phyloP scores from a whole-genome alignment of 257 asterid species.

The Solanum medicagineum region DNA sequence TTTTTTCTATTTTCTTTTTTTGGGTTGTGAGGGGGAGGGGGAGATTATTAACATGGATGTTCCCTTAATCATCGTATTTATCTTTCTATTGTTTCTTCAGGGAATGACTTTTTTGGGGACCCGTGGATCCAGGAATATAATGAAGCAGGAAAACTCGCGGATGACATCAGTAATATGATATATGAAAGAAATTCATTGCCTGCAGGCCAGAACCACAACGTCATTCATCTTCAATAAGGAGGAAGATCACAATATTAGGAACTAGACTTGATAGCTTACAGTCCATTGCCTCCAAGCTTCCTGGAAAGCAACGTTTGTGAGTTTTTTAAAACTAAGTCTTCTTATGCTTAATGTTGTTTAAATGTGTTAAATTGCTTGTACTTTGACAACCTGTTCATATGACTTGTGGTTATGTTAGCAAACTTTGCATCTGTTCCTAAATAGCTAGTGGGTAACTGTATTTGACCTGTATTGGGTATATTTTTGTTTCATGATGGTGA shows the following conservation, averaged over 20 bases:
- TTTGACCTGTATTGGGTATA: not conserved
- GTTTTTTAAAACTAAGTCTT: slow-evolving; percentile 8
- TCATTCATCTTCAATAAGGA: slow-evolving; percentile 67
- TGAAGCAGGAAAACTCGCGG: slow-evolving; percentile 79
- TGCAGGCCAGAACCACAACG: slow-evolving; percentile 68
- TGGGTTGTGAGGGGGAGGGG: not conserved
- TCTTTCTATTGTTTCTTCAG: slow-evolving; percentile 2
- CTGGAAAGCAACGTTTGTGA: slow-evolving; percentile 58
- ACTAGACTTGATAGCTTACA: slow-evolving; percentile 69
- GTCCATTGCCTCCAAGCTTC: slow-evolving; percentile 42
- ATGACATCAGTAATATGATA: slow-evolving; percentile 72
- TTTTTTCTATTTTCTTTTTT: not conserved
- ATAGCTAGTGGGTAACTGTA: not conserved
- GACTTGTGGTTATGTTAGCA: not conserved
- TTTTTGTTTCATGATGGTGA: not conserved
- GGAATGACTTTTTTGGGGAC: slow-evolving; percentile 67
- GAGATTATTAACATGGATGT: not conserved
- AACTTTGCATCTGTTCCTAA: not conserved
- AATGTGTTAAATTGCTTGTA: not conserved
- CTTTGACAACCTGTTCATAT: not conserved
- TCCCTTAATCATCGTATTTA: not conserved
- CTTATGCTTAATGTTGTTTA: not conserved
- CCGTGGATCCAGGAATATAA: slow-evolving; percentile 87
- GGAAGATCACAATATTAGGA: slow-evolving; percentile 80
- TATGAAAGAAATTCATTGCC: slow-evolving; percentile 36